Percentiles rank a stretch among this genome's conserved stretches.
phyloP scores from a whole-genome alignment of 805 yeast species.

The Nakazawaea ishiwadae region DNA sequence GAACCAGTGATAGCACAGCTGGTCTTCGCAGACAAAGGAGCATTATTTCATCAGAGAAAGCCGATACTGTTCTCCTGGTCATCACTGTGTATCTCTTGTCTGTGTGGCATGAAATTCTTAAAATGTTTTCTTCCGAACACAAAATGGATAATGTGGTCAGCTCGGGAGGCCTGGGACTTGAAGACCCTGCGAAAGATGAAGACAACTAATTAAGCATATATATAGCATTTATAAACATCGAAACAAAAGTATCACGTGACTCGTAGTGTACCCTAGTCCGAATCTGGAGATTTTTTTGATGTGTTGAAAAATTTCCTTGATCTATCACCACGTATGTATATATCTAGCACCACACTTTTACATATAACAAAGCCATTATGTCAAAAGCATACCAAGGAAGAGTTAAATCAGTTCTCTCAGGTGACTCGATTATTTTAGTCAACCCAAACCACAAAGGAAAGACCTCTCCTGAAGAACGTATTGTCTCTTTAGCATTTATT shows the following conservation, averaged over 20 bases:
- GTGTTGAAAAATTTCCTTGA: not conserved
- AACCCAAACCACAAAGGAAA: slow-evolving; percentile 39
- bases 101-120: slow-evolving; percentile 1
- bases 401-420: slow-evolving; percentile 67
- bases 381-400: slow-evolving; percentile 42
- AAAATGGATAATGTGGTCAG: not conserved
- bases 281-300: no score
- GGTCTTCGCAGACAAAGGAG: not conserved
- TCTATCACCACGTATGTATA: not conserved
- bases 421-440: slow-evolving; percentile 61
- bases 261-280: no score
- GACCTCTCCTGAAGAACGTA: slow-evolving; percentile 51
- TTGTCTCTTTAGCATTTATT: slow-evolving; percentile 60
- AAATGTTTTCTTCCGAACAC: slow-evolving; percentile 1
- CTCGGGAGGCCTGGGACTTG: not conserved
- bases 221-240: no score
- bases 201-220: no score
- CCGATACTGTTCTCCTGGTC: not conserved
- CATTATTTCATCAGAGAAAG: not conserved
- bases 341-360: not conserved
- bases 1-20: not conserved
- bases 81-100: slow-evolving; percentile 3
- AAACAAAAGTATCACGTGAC: no score
- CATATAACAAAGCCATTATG: slow-evolving; percentile 17
- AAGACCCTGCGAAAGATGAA: not conserved